Base-by-base conservation (phyloP, 345 rosid genomes). In the Angophora floribunda region DNA sequence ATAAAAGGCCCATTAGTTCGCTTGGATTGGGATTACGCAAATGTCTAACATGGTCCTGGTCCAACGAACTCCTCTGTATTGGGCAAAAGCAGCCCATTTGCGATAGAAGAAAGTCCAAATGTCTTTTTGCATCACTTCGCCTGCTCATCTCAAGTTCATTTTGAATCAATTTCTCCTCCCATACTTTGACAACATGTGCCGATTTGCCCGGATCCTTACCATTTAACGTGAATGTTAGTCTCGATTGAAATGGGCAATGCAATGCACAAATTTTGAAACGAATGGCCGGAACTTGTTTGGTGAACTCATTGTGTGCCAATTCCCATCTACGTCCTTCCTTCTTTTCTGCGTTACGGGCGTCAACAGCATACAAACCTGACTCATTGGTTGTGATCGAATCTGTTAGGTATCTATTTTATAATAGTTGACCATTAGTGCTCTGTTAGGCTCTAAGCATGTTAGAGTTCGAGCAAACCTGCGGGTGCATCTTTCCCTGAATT, bases 271-370 rank as follows among this genome's bases (percentile, higher is more conserved):
- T 30, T 67, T 67, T 65, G 78, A 65, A 30, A 65, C 1, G 44
- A 65, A 30, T 0, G 41, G 22, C 79, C 45, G 3, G 8, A 67
- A 67, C 0, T 3, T 16, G 24, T 17, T 32, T 0, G 4, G 26
- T 11, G 82, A 75, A 75, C 49, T 75, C 49, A 9, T 75, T 41
- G 49, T 2, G 7, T 13, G 15, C 26, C 47, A 9, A 17, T 75
- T 67, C 8, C 49, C 14, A 9, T 19, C 47, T 9, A 32, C 16
- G 16, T 70, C 3, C 80, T 5, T 6, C 28, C 13, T 75, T 41
- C 13, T 19, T 36, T 44, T 36, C 3, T 15, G 0, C 10, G 49
- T 75, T 26, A 41, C 14, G 5, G 32, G 15, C 26, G 2, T 41
- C 22, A 22, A 70, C 26, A 41, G 49, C 1, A 22, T 3, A 2